Evolutionary conservation across 257 asterid species (phyloP).

Genomic region (Solanum acaule): DNA sequence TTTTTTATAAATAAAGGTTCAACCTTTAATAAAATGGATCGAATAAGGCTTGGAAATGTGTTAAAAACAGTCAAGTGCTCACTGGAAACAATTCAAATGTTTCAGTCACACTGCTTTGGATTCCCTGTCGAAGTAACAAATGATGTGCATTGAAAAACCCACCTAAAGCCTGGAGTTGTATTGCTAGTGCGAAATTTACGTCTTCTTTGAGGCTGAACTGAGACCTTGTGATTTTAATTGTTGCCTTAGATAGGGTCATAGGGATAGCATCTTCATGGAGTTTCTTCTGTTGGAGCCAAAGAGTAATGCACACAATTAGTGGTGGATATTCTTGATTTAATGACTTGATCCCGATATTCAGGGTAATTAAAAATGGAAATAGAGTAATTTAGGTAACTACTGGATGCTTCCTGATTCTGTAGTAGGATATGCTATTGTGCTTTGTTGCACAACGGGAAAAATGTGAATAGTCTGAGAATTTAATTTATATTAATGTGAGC

Average conservation of each 20-base stretch:
- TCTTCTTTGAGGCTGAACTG: neutral
- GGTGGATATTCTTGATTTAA: neutral
- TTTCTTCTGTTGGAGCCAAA: neutral
- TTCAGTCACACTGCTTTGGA: neutral
- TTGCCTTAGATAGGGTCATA: neutral
- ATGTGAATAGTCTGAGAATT: neutral
- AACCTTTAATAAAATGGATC: neutral
- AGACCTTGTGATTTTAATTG: neutral
- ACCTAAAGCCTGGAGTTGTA: neutral
- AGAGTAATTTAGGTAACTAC: neutral
- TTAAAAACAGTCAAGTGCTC: neutral
- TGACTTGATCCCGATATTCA: neutral
- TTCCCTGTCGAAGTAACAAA: neutral
- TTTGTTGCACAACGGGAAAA: neutral
- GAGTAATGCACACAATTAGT: neutral
- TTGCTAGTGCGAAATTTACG: neutral
- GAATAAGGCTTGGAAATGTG: neutral
- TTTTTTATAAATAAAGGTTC: neutral
- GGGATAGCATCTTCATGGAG: neutral
- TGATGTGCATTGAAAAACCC: neutral
- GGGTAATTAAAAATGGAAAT: neutral
- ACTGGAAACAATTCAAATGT: neutral
- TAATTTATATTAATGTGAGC: neutral
- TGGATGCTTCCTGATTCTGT: neutral
- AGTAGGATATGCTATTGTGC: neutral